These are phyloP conservation scores for Fraxinus velutina DNA, from an alignment of 305 asterid genomes.

Conservation along the genomic window DNA sequence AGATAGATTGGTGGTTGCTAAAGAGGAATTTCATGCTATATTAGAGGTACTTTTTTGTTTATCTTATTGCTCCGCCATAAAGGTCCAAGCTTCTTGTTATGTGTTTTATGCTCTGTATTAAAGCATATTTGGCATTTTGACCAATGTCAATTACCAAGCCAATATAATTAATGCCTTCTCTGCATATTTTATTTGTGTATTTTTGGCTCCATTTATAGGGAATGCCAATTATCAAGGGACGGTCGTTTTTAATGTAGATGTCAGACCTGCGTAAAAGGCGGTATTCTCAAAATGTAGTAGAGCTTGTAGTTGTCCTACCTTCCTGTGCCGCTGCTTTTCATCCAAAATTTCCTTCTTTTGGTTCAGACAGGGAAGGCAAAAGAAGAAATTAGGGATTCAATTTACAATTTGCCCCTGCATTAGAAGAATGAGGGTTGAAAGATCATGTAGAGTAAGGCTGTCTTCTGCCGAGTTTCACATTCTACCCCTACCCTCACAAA, in stretches of 20 bases:
- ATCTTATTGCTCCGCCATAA: not conserved
- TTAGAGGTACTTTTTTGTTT: slow-evolving; percentile 55
- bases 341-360: not conserved
- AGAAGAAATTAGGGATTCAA: not conserved
- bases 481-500: not conserved
- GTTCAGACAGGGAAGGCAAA: not conserved
- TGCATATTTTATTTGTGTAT: not conserved
- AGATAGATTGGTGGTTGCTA: slow-evolving; percentile 86
- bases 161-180: not conserved
- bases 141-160: not conserved
- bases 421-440: not conserved
- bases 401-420: not conserved
- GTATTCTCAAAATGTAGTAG: not conserved
- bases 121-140: not conserved
- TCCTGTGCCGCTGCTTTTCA: not conserved
- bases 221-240: not conserved
- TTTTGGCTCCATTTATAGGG: not conserved
- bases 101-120: not conserved
- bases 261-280: not conserved
- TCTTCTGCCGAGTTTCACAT: not conserved
- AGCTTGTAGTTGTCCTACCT: not conserved
- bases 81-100: not conserved
- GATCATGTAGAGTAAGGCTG: not conserved
- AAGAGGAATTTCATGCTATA: slow-evolving; percentile 93
- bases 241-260: not conserved